These are phyloP conservation scores for Teratosphaeria viscida DNA, from an alignment of 2,329 filamentous ascomycete genomes.

Conservation along the genomic window DNA sequence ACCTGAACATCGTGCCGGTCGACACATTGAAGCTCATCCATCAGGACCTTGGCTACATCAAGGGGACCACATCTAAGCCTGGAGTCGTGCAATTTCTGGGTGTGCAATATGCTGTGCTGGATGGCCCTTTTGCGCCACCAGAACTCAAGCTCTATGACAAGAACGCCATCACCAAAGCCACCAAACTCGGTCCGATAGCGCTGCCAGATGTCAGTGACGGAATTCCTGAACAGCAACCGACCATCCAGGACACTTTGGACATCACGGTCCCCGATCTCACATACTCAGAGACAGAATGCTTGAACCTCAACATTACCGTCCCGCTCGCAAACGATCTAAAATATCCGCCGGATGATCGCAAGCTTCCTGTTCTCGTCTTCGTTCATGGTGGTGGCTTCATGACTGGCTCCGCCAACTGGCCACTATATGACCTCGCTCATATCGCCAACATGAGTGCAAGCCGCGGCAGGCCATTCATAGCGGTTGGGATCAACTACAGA, in stretches of 20 bases:
- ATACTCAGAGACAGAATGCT: conserved; percentile 37
- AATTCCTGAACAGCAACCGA: conserved; percentile 30
- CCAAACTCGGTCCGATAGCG: conserved; percentile 28
- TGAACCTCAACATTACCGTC: conserved; percentile 42
- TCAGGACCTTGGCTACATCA: conserved; percentile 15
- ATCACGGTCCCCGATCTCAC: conserved; percentile 24
- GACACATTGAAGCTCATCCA: conserved; percentile 8
- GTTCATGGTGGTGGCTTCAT: conserved; percentile 44
- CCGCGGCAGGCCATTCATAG: conserved; percentile 31
- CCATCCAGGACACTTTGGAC: conserved; percentile 31
- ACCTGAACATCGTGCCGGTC: neutral
- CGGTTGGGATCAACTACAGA: conserved; percentile 32
- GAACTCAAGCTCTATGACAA: conserved; percentile 21
- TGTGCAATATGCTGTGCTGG: conserved; percentile 29
- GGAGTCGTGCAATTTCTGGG: conserved; percentile 27
- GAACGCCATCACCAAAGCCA: conserved; percentile 20
- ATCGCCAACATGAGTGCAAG: conserved; percentile 37
- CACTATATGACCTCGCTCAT: conserved; percentile 29
- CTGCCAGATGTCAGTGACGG: conserved; percentile 33
- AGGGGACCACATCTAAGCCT: conserved; percentile 10
- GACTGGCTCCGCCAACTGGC: conserved; percentile 43
- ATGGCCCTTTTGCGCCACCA: conserved; percentile 28
- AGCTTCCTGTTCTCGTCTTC: conserved; percentile 43
- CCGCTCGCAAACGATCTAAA: conserved; percentile 17
- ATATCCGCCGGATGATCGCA: conserved; percentile 8